Conservation (phyloP, 352 stramenopile genomes). For the Phytopythium delawarense region DNA sequence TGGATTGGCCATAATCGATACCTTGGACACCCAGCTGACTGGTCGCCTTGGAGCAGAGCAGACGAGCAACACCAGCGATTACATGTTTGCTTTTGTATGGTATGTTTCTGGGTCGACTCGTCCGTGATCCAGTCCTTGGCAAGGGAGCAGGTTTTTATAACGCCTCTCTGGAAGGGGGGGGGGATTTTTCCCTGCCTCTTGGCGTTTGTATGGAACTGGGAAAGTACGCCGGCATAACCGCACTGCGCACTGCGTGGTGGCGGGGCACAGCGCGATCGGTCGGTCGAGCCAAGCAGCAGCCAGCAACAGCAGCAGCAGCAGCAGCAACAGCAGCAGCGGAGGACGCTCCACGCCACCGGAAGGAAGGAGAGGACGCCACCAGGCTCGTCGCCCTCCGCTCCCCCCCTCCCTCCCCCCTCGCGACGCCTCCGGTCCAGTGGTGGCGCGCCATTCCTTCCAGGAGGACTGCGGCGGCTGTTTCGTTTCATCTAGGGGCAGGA, state of each 20-base stretch:
- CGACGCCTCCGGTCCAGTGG: not conserved
- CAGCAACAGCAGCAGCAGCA: not conserved
- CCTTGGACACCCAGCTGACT: too few relatives aligned
- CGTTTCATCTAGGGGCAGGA: not conserved
- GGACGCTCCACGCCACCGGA: not conserved
- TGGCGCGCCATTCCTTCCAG: not conserved
- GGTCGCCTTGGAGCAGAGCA: too few relatives aligned
- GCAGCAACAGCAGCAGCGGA: not conserved
- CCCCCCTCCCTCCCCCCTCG: not conserved
- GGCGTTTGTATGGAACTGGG: not conserved
- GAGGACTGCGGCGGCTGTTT: not conserved
- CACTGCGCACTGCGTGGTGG: not conserved
- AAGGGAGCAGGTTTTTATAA: too few relatives aligned
- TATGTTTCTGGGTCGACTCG: too few relatives aligned
- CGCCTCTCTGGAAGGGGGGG: too few relatives aligned
- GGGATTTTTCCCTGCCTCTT: not conserved
- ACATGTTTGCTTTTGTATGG: too few relatives aligned
- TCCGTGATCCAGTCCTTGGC: too few relatives aligned
- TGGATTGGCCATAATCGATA: too few relatives aligned
- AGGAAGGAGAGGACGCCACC: not conserved
- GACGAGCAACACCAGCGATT: too few relatives aligned
- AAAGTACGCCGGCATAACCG: not conserved
- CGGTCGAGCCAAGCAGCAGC: not conserved
- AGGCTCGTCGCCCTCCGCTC: not conserved
- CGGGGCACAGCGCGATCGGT: not conserved